Base-by-base conservation (phyloP, 768 basidiomycete genomes). In the Boletus sp. region DNA sequence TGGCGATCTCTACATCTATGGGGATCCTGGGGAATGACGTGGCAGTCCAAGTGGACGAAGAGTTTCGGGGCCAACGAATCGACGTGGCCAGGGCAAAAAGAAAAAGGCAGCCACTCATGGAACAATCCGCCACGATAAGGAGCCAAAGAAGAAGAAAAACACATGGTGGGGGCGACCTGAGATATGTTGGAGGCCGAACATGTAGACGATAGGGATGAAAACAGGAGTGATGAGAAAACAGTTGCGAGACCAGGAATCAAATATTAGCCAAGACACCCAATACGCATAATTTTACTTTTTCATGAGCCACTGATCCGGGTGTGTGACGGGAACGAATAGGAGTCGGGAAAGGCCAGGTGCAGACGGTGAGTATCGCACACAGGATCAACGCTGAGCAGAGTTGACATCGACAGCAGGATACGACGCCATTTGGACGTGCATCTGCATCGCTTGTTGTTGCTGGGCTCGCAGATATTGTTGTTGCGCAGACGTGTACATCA, bases 251-350 rank as follows among this genome's bases (percentile, higher is more conserved):
- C 48, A 40, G 51, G 30, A 47, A 41, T 61, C 46, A 3, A 51
- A 63, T 60, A 64, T 62, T 64, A 66, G 61, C 64, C 67, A 69
- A 64, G 51, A 63, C 54, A 63, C 68, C 58, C 67, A 67, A 70
- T 71, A 69, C 67, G 67, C 64, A 69, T 69, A 71, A 60, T 65
- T 70, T 69, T 69, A 71, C 68, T 71, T 71, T 71, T 69, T 71
- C 47, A 17, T 5, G 13, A 44, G 21, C 41, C 58, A 38, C 34
- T n/a, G n/a, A 27, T 44, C 43, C 21, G 13, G 32, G 10, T 32
- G 19, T 19, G 9, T 8, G 32, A 33, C 45, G 11, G 10, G 21
- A 32, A 46, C 45, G n/a, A 23, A n/a, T 14, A 11, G 39, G 13
- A 29, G 41, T 23, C 33, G 13, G 9, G 42, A 23, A 17, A 40